These are phyloP conservation scores for Dioszegia aurantiaca DNA, from an alignment of 768 basidiomycete genomes.

Conservation along the genomic window DNA sequence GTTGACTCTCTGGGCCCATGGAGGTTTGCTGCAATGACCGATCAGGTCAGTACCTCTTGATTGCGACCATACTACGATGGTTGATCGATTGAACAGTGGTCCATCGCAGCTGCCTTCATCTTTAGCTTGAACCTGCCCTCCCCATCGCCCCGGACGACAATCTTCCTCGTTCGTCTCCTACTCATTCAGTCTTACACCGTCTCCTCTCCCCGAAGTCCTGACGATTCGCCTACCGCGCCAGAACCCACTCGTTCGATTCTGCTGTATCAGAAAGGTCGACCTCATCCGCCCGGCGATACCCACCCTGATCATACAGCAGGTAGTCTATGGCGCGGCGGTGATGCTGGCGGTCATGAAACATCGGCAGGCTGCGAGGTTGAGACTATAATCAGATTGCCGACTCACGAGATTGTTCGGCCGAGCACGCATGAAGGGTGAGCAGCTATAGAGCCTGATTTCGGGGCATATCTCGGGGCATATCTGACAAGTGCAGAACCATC, in stretches of 20 bases:
- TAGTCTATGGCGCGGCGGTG: slow-evolving; percentile 38
- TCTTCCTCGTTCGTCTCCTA: slow-evolving; percentile 44
- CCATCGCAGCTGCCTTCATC: slow-evolving; percentile 39
- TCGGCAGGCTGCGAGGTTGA: slow-evolving; percentile 30
- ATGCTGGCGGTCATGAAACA: slow-evolving; percentile 19
- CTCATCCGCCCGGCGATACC: slow-evolving; percentile 30
- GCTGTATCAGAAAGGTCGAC: slow-evolving; percentile 35
- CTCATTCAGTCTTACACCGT: slow-evolving; percentile 40
- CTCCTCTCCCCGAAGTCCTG: slow-evolving; percentile 40
- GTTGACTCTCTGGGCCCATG: slow-evolving; percentile 36
- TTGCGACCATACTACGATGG: background rate
- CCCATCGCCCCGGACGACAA: slow-evolving; percentile 40
- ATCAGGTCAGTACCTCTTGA: slow-evolving; percentile 37
- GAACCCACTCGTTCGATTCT: slow-evolving; percentile 30
- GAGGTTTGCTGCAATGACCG: slow-evolving; percentile 29
- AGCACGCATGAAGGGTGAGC: slow-evolving; percentile 45
- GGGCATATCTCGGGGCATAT: no score
- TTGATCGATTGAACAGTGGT: no score
- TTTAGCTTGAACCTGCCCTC: slow-evolving; percentile 27
- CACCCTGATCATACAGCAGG: slow-evolving; percentile 27
- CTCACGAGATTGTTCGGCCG: slow-evolving; percentile 46
- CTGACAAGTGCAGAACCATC: slow-evolving; percentile 34
- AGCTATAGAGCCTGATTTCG: no score
- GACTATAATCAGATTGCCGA: slow-evolving; percentile 42
- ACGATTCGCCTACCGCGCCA: slow-evolving; percentile 26